phyloP scores from a whole-genome alignment of 2,329 filamentous ascomycete species.

The Aspergillus pseudonomiae region DNA sequence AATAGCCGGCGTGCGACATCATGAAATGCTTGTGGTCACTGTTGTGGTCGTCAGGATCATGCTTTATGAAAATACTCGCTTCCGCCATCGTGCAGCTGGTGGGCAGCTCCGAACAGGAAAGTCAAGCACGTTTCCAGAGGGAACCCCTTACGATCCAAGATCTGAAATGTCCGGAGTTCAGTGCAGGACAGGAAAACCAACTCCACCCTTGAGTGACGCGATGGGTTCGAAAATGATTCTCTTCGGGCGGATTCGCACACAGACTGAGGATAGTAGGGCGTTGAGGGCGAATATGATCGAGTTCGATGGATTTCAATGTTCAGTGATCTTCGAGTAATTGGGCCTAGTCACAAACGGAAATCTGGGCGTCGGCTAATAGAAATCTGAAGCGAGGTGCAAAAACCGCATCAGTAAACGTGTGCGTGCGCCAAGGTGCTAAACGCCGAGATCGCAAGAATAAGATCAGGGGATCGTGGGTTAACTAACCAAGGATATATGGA shows the following conservation, averaged over 20 bases:
- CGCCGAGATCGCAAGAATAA: not conserved
- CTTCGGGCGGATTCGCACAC: not conserved
- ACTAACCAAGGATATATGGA: not conserved
- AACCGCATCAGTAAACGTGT: not conserved
- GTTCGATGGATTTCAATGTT: not conserved
- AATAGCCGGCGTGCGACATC: constrained; percentile 52
- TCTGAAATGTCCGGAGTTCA: constrained; percentile 5
- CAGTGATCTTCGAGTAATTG: not conserved
- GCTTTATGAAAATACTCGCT: constrained; percentile 67
- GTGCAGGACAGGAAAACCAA: not conserved
- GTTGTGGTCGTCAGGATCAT: constrained; percentile 65
- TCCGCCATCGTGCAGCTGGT: constrained; percentile 51
- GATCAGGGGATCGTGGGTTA: not conserved
- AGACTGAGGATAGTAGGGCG: not conserved
- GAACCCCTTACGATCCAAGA: constrained; percentile 25
- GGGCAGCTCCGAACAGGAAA: constrained; percentile 13
- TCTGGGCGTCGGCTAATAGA: not conserved
- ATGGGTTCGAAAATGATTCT: not conserved
- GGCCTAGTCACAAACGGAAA: not conserved
- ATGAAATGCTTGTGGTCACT: constrained; percentile 56
- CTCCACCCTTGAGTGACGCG: not conserved
- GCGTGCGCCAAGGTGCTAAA: not conserved
- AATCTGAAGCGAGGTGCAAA: not conserved
- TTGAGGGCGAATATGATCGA: not conserved
- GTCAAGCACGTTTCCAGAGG: constrained; percentile 15